Percentiles rank a stretch among this genome's conserved stretches.
phyloP scores from a whole-genome alignment of 1,284 basidiomycete genomes.

The Filobasidium uniguttulatum region DNA sequence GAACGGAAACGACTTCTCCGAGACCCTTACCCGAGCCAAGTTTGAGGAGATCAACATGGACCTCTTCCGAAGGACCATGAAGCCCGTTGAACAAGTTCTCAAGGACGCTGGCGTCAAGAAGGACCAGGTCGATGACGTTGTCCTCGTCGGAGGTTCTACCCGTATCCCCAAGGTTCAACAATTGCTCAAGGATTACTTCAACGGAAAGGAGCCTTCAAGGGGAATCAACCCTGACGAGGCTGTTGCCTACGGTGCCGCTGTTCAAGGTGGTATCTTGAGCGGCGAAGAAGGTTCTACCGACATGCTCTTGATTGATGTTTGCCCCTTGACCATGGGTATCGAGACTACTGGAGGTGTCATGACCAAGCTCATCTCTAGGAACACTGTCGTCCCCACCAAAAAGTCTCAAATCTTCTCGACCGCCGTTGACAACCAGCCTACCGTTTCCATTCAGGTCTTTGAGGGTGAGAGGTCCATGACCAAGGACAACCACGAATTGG shows the following conservation, averaged over 20 bases:
- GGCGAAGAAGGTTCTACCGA: conserved; percentile 58
- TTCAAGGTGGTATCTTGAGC: conserved; percentile 92
- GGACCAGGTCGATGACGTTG: conserved; percentile 83
- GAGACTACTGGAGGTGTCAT: conserved; percentile 98
- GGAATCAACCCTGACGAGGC: conserved; percentile 92
- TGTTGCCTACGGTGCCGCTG: conserved; percentile 91
- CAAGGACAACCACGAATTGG: conserved; percentile 95
- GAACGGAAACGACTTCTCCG: conserved; percentile 88
- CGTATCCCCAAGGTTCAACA: conserved; percentile 98
- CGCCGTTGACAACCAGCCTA: conserved; percentile 85
- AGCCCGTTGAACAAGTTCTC: conserved; percentile 95
- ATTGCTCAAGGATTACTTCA: conserved; percentile 84
- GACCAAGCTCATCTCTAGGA: conserved; percentile 80
- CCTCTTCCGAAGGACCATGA: conserved; percentile 97
- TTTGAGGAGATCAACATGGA: conserved; percentile 99
- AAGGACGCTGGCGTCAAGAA: conserved; percentile 98
- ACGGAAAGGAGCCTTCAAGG: conserved; percentile 78
- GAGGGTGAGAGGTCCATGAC: conserved; percentile 91
- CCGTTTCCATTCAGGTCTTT: conserved; percentile 73
- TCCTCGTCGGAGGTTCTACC: conserved; percentile 91
- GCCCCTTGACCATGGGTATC: conserved; percentile 87
- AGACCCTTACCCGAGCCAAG: conserved; percentile 88
- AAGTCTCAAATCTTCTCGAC: conserved; percentile 98
- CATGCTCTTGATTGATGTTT: conserved; percentile 89
- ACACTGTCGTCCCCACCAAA: conserved; percentile 96